Conservation (phyloP, 441 rosid genomes). For the Raphanus hybrid region DNA sequence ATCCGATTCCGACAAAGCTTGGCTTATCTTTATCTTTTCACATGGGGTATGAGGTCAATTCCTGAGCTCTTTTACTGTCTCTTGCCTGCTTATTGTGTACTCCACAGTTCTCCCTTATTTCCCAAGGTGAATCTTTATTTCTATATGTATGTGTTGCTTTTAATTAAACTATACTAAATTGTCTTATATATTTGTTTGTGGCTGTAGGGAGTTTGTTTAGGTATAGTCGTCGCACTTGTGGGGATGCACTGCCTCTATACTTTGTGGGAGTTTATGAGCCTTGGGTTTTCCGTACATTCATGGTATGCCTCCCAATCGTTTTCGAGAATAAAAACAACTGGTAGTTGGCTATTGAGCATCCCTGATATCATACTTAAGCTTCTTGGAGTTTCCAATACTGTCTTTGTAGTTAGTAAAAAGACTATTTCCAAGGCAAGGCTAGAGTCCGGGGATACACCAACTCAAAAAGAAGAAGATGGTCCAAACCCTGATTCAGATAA, state of each 20-base stretch:
- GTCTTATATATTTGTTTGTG: background rate
- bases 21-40: conserved; percentile 1
- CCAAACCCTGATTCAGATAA: conserved; percentile 21
- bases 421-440: conserved; percentile 26
- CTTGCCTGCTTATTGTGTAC: conserved; percentile 44
- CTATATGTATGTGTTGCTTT: background rate
- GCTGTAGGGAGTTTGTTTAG: conserved; percentile 21
- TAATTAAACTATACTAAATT: background rate
- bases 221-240: conserved; percentile 23
- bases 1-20: conserved; percentile 38
- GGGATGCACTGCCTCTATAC: conserved; percentile 36
- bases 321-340: conserved; percentile 30
- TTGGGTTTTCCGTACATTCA: conserved; percentile 20
- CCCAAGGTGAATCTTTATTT: conserved; percentile 31
- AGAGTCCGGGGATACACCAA: background rate
- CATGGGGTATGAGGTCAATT: conserved; percentile 36
- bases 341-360: conserved; percentile 55
- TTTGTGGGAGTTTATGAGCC: conserved; percentile 35
- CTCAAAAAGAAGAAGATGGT: conserved; percentile 13
- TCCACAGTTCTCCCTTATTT: conserved; percentile 36
- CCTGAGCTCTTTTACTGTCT: conserved; percentile 37
- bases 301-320: conserved; percentile 33
- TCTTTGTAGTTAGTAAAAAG: conserved; percentile 62
- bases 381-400: conserved; percentile 56
- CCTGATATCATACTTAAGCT: conserved; percentile 46